Base-by-base conservation (phyloP, 1,284 basidiomycete genomes). In the Gymnopus androsaceus region DNA sequence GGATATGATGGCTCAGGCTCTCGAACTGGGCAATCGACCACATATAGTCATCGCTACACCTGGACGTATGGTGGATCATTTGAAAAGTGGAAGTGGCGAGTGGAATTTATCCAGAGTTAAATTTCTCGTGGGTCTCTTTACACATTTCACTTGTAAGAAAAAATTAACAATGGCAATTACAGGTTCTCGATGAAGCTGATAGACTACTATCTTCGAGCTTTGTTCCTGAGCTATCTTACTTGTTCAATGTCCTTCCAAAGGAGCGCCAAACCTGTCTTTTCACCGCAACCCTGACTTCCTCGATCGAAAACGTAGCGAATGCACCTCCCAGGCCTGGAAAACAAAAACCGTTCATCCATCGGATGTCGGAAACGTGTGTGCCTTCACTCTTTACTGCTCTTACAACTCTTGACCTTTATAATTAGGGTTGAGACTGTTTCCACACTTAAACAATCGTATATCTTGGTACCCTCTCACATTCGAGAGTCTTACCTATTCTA, bases 111-210 rank as follows among this genome's bases (percentile, higher is more conserved):
- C 87, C 2, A 77, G 93, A 62, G 84, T 97, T 60, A 91, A 90
- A 66, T 95, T 93, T 61, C 72, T 99, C 67, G 95, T 94, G 65
- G 61, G 82, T 73, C 34, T 14, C 4, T 30, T 45, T 14, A 38
- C 51, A 42, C 11, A 41, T 15, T 33, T 36, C 19, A 42, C n/a
- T 27, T 21, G 9, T 31, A 36, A 12, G 19, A 15, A 27, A 31
- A 31, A 21, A 23, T n/a, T 48, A 9, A 21, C 40, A 37, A 28
- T n/a, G n/a, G n/a, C 48, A 41, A 41, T 31, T 15, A 44, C 63
- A 95, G 92, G 85, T 98, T 2, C 80, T 99, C 4, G 96, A 99
- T 71, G 96, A 99, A 76, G 97, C 97, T 0, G 97, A 99, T 75
- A 81, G 96, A 27, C 77, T 99, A 42, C 79, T 99, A 33, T 94